These are phyloP conservation scores for Knoxia roxburghii DNA, from an alignment of 257 asterid species.

Conservation along the genomic window DNA sequence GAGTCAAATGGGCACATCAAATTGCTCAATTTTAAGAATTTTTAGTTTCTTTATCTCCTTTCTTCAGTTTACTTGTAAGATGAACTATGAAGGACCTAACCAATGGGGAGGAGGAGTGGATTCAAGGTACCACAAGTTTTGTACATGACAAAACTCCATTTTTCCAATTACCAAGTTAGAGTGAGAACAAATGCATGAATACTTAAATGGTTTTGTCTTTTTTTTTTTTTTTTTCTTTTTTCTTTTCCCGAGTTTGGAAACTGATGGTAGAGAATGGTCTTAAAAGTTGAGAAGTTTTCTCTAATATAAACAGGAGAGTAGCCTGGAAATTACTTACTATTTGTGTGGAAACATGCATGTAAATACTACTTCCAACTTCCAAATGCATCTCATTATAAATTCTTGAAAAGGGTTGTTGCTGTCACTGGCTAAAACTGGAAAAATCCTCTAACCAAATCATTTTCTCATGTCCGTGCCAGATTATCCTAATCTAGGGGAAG, in stretches of 20 bases:
- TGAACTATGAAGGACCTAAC: too few species aligned
- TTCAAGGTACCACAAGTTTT: too few species aligned
- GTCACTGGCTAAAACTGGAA: neutral
- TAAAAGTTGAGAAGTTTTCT: neutral
- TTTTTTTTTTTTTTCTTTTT: too few species aligned
- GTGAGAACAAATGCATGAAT: neutral
- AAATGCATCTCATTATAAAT: neutral
- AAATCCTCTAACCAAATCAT: neutral
- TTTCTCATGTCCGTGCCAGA: neutral
- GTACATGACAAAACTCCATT: too few species aligned
- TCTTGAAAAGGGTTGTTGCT: neutral
- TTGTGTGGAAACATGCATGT: neutral
- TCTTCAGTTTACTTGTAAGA: too few species aligned
- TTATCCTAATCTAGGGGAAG: neutral
- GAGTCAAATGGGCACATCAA: neutral
- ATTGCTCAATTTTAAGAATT: neutral
- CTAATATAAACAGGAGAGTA: neutral
- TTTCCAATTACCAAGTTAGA: neutral
- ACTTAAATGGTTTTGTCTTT: neutral
- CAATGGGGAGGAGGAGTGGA: too few species aligned
- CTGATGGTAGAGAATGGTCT: neutral
- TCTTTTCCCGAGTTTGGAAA: too few species aligned
- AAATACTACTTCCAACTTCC: neutral
- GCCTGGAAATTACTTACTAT: conserved; percentile 7
- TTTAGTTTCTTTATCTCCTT: too few species aligned